Percentiles rank a stretch among this genome's conserved stretches.
Conservation (phyloP, 371 early-diverging fungal genomes). For the Smittium culicis region DNA sequence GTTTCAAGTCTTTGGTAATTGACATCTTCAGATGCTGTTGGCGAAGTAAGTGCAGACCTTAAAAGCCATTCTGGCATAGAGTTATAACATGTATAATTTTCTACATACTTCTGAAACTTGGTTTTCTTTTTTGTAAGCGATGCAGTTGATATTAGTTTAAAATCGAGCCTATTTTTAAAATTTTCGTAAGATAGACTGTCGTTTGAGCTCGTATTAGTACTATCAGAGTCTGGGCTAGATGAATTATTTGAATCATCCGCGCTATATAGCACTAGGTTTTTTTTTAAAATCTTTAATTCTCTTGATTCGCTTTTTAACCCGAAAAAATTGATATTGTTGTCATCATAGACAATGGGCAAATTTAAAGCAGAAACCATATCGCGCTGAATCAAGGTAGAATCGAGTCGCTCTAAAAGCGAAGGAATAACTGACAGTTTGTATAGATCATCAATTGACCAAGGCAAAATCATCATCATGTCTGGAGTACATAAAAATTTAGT, state of each 20-base stretch:
- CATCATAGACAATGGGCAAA: too few relatives aligned
- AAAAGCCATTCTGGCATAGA: slow-evolving; percentile 22
- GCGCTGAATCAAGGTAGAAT: not conserved
- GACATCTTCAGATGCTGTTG: slow-evolving; percentile 47
- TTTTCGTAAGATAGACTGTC: too few relatives aligned
- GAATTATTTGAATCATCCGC: too few relatives aligned
- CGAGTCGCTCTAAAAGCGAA: not conserved
- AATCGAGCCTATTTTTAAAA: not conserved
- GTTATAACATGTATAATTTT: not conserved
- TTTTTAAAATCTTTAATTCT: too few relatives aligned
- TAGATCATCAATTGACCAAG: slow-evolving; percentile 1
- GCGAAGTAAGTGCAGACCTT: slow-evolving; percentile 58
- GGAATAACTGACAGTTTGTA: slow-evolving; percentile 1
- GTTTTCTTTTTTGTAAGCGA: not conserved
- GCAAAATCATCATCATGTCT: not conserved
- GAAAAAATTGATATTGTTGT: too few relatives aligned
- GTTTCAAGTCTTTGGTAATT: slow-evolving; percentile 92
- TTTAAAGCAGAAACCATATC: not conserved
- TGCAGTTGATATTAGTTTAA: not conserved
- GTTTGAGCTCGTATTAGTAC: too few relatives aligned
- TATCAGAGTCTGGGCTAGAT: too few relatives aligned
- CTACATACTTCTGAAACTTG: not conserved
- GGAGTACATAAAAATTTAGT: not conserved
- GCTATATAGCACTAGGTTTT: too few relatives aligned
- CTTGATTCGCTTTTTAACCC: too few relatives aligned